Conservation (phyloP, 495 filamentous ascomycete species). For the Pyronema domesticum region DNA sequence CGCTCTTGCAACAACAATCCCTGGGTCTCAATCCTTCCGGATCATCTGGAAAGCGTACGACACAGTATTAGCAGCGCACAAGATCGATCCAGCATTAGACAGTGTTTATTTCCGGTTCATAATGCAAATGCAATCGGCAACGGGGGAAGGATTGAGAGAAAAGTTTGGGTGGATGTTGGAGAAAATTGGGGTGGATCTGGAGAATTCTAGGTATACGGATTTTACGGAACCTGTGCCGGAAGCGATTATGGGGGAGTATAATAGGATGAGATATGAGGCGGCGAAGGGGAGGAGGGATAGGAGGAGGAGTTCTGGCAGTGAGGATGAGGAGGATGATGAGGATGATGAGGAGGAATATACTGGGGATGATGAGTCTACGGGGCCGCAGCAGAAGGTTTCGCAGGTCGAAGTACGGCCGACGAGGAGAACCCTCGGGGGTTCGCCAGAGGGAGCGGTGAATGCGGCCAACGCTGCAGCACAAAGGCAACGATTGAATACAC, state of each 20-base stretch:
- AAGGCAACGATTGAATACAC: slow-evolving; percentile 11
- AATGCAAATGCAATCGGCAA: slow-evolving; percentile 14
- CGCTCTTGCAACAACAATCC: slow-evolving; percentile 19
- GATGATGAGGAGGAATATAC: slow-evolving; percentile 11
- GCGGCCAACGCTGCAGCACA: slow-evolving; percentile 16
- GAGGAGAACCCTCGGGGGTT: background rate
- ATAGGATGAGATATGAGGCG: slow-evolving; percentile 15
- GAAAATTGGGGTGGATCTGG: slow-evolving; percentile 2
- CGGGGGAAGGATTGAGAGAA: slow-evolving; percentile 14
- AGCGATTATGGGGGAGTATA: slow-evolving; percentile 6
- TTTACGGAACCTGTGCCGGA: background rate
- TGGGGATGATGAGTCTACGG: slow-evolving; percentile 12
- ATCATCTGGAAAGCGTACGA: slow-evolving; percentile 22
- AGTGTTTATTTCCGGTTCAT: slow-evolving; percentile 22
- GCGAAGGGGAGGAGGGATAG: slow-evolving; percentile 16
- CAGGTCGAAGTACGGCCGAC: slow-evolving; percentile 3
- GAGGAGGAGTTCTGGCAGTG: background rate
- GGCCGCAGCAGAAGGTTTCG: slow-evolving; percentile 1
- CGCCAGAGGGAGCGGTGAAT: slow-evolving; percentile 10
- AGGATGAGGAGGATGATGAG: background rate
- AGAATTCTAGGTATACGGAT: background rate
- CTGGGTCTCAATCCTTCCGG: slow-evolving; percentile 14
- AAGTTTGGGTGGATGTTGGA: slow-evolving; percentile 19
- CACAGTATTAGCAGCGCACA: slow-evolving; percentile 17
- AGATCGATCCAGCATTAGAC: slow-evolving; percentile 19